These are phyloP conservation scores for Ustilago esculenta DNA, from an alignment of 1,284 basidiomycete species.

Conservation along the genomic window DNA sequence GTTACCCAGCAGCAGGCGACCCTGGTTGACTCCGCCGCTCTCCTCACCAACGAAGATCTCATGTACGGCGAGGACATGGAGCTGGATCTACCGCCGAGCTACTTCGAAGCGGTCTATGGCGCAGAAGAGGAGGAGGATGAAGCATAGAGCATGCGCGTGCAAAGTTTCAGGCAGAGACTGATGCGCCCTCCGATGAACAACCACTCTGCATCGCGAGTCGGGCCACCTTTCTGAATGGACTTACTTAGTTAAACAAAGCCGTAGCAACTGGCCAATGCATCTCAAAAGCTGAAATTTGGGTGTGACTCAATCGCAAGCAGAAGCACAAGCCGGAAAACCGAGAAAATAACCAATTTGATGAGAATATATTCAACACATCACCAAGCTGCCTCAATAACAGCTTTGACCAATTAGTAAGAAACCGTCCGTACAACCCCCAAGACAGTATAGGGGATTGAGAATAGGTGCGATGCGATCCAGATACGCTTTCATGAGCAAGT, in stretches of 20 bases:
- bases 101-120: slow-evolving; percentile 56
- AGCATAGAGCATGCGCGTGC: too few relatives aligned
- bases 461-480: neutral
- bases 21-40: neutral
- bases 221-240: too few relatives aligned
- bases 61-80: slow-evolving; percentile 46
- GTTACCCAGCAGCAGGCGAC: slow-evolving; percentile 4
- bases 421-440: slow-evolving; percentile 20
- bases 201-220: too few relatives aligned
- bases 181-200: too few relatives aligned
- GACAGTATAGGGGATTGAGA: neutral
- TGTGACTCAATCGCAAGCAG: too few relatives aligned
- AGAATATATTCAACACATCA: slow-evolving; percentile 30
- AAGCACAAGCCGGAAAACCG: too few relatives aligned
- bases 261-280: too few relatives aligned
- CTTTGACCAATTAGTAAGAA: slow-evolving; percentile 12
- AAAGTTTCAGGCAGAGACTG: too few relatives aligned
- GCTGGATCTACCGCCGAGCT: slow-evolving; percentile 59
- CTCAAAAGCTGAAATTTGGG: too few relatives aligned
- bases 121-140: slow-evolving; percentile 25
- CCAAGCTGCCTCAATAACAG: slow-evolving; percentile 8
- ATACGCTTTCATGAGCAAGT: slow-evolving; percentile 1
- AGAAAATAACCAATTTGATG: neutral
- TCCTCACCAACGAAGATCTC: slow-evolving; percentile 24
- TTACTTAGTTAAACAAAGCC: too few relatives aligned